Percentiles rank a stretch among this genome's conserved stretches.
Conservation (phyloP, 129 eudicot genomes). For the Chrysanthemum seticuspe region DNA sequence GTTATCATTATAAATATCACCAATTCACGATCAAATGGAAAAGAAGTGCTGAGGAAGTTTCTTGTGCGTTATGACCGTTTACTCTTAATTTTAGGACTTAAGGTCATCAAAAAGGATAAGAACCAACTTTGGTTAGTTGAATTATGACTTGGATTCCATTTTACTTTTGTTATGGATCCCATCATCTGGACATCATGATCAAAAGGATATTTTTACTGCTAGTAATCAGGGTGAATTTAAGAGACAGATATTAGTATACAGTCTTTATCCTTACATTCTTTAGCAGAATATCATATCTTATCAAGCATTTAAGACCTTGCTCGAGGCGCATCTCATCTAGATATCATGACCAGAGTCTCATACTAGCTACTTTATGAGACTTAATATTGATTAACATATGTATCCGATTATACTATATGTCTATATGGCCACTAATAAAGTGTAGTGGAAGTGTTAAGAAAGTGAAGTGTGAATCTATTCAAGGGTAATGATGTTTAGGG, state of each 20-base stretch:
- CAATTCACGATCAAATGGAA: not conserved
- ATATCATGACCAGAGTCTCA: too few relatives aligned
- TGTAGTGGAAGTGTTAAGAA: not conserved
- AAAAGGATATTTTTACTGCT: not conserved
- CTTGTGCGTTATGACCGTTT: not conserved
- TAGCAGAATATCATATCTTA: too few relatives aligned
- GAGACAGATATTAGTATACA: not conserved
- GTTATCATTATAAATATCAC: too few relatives aligned
- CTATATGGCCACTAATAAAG: not conserved
- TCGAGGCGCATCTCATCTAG: too few relatives aligned
- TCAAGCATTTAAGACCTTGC: too few relatives aligned
- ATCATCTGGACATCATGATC: not conserved
- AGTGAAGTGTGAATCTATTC: not conserved
- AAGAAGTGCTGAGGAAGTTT: not conserved
- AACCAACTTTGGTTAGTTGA: not conserved
- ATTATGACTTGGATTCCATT: not conserved
- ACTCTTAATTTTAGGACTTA: not conserved
- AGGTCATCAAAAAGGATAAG: not conserved
- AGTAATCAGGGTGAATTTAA: not conserved
- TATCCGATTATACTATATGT: not conserved
- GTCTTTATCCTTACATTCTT: not conserved
- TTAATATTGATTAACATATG: not conserved
- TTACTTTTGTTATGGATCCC: not conserved
- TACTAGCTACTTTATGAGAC: too few relatives aligned
- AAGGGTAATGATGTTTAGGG: slow-evolving; percentile 9